Conservation (phyloP, 2,329 filamentous ascomycete species). For the Microdochium paspali region DNA sequence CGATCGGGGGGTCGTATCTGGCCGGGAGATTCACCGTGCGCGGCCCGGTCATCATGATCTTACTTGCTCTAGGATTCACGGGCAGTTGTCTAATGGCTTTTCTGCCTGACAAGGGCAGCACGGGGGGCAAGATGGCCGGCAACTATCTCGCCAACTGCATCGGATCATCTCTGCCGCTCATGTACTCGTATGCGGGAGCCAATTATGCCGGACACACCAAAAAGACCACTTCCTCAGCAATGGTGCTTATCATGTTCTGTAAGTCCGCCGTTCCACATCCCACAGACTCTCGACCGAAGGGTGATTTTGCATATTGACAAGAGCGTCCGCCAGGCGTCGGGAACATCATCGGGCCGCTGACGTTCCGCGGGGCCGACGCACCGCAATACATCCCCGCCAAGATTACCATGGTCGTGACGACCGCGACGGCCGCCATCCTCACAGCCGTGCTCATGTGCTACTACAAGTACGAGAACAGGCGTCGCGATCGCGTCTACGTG, state of each 20-base stretch:
- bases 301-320: no score
- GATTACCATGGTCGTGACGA: conserved; percentile 27
- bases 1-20: conserved; percentile 25
- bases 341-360: conserved; percentile 29
- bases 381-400: conserved; percentile 31
- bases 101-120: conserved; percentile 22
- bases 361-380: conserved; percentile 23
- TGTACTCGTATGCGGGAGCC: conserved; percentile 12
- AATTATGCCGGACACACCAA: conserved; percentile 40
- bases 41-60: conserved; percentile 28
- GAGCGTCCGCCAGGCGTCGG: conserved; percentile 22
- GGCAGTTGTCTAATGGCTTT: conserved; percentile 31
- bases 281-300: no score
- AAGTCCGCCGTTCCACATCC: not conserved
- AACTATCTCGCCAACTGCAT: conserved; percentile 34
- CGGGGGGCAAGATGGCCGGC: conserved; percentile 29
- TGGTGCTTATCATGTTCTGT: conserved; percentile 30
- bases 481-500: conserved; percentile 12
- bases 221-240: conserved; percentile 39
- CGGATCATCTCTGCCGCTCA: conserved; percentile 29
- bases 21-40: conserved; percentile 27
- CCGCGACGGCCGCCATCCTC: conserved; percentile 29
- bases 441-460: conserved; percentile 37
- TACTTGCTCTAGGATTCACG: conserved; percentile 35
- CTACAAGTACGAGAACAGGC: conserved; percentile 27